Conservation (phyloP, 345 rosid genomes). For the Luvunga scandens region DNA sequence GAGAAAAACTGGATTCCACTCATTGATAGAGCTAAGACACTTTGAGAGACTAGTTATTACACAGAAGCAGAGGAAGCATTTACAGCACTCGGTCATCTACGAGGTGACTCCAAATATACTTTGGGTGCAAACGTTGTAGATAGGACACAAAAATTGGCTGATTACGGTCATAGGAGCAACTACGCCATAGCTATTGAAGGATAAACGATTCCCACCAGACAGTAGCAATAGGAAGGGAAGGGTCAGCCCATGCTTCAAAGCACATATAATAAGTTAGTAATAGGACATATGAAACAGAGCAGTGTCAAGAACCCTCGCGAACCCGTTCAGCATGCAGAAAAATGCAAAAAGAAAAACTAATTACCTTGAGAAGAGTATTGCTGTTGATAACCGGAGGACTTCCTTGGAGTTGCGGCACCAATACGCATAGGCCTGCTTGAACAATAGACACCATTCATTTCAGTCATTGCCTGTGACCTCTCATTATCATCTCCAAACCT, state of each 20-base stretch:
- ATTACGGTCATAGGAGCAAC: not conserved
- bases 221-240: not conserved
- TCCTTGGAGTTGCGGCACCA: slow-evolving; percentile 93
- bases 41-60: not conserved
- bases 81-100: not conserved
- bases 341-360: slow-evolving; percentile 12
- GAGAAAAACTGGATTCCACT: not conserved
- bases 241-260: not conserved
- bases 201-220: not conserved
- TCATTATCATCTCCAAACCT: slow-evolving; percentile 92
- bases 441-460: slow-evolving; percentile 91
- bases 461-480: slow-evolving; percentile 78
- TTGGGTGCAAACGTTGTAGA: not conserved
- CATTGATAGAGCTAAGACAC: not conserved
- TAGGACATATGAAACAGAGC: not conserved
- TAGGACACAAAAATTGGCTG: not conserved
- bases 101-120: not conserved
- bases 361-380: slow-evolving; percentile 58
- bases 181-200: not conserved
- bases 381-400: slow-evolving; percentile 80
- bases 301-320: not conserved
- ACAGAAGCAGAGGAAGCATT: not conserved
- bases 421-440: slow-evolving; percentile 95
- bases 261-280: not conserved
- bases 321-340: not conserved